These are phyloP conservation scores for Arthroderma uncinatum DNA, from an alignment of 2,329 filamentous ascomycete genomes.

Conservation along the genomic window DNA sequence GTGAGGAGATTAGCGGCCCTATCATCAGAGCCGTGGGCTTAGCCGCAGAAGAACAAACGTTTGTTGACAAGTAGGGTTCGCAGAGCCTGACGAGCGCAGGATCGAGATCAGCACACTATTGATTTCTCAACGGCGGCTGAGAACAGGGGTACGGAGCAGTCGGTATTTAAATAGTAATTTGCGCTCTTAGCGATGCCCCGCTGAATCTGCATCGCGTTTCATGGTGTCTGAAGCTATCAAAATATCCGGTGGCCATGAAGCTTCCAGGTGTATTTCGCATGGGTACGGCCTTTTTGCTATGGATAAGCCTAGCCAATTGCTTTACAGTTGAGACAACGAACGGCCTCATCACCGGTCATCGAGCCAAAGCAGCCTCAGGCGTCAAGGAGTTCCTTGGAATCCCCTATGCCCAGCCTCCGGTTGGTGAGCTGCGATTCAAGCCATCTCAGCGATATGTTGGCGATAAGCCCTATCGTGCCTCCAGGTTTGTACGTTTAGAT, in stretches of 20 bases:
- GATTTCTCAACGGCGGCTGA: too few species aligned
- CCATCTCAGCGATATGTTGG: slow-evolving; percentile 22
- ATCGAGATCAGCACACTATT: too few species aligned
- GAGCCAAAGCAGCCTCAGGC: not conserved
- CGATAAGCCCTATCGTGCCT: slow-evolving; percentile 11
- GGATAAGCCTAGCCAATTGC: not conserved
- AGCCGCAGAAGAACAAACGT: too few species aligned
- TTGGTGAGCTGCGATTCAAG: slow-evolving; percentile 12
- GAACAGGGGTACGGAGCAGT: too few species aligned
- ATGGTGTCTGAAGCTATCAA: not conserved
- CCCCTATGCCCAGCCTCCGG: slow-evolving; percentile 12
- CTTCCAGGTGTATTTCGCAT: not conserved
- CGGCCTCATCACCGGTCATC: slow-evolving; percentile 5
- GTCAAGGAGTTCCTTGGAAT: slow-evolving; percentile 18
- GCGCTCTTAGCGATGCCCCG: not conserved
- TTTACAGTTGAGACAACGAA: slow-evolving; percentile 4
- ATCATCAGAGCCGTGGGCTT: too few species aligned
- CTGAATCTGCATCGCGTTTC: not conserved
- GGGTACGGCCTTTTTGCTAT: slow-evolving; percentile 11
- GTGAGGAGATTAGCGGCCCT: too few species aligned
- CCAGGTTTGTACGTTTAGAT: slow-evolving; percentile 13
- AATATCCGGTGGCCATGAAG: slow-evolving; percentile 4
- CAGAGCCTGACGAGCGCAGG: too few species aligned
- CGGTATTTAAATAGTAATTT: too few species aligned
- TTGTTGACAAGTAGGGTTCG: too few species aligned